Conservation (phyloP, 176 grass and related monocot species). For the Avena atlantica region DNA sequence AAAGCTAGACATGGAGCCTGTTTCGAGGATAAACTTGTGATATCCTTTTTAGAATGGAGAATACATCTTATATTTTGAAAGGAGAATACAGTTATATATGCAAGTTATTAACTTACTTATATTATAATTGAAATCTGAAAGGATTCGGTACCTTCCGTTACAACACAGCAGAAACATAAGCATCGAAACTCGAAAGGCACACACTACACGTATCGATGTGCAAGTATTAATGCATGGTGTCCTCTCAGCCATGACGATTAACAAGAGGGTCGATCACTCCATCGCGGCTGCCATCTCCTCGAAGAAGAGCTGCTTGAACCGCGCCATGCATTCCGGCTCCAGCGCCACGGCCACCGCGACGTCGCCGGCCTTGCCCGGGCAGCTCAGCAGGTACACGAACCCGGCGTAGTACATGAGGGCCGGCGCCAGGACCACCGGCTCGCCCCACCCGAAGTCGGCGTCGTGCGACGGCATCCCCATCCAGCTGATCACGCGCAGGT, state of each 20-base stretch:
- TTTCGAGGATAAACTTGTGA: no score
- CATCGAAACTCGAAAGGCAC: no score
- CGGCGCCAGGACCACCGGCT: conserved; percentile 49
- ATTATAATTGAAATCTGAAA: not conserved
- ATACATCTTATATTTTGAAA: no score
- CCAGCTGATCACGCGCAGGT: conserved; percentile 68
- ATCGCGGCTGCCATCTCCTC: conserved; percentile 42
- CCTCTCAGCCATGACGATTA: not conserved
- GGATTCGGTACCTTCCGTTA: not conserved
- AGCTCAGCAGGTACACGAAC: conserved; percentile 52
- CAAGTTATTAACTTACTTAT: no score
- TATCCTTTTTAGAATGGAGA: no score
- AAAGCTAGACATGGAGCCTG: no score
- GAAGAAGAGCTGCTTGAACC: conserved; percentile 59
- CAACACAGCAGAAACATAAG: no score
- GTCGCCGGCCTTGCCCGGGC: conserved; percentile 47
- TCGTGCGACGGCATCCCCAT: conserved; percentile 58
- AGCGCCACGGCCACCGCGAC: conserved; percentile 46
- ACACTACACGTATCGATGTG: no score
- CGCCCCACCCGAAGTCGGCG: conserved; percentile 69
- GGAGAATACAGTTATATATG: no score
- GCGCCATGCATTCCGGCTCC: conserved; percentile 50
- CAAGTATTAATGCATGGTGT: no score
- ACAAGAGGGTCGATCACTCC: not conserved
- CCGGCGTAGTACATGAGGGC: conserved; percentile 50